Evolutionary conservation across 768 basidiomycete genomes (phyloP).

Genomic region (Lentinula detonsa): DNA sequence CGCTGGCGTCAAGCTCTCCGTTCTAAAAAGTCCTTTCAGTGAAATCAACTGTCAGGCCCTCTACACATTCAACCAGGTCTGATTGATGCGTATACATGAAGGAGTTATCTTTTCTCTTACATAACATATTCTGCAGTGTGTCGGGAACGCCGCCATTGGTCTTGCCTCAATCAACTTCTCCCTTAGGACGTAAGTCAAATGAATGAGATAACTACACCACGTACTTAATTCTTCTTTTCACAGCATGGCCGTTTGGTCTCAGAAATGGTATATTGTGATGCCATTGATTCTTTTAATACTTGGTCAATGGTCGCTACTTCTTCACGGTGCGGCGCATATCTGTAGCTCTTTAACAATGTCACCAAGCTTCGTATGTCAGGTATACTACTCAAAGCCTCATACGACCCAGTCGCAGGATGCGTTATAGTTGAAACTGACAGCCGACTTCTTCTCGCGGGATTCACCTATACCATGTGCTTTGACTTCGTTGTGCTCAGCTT

Average conservation of each 20-base stretch:
- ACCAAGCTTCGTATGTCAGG: constrained; percentile 26
- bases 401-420: constrained; percentile 44
- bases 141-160: constrained; percentile 64
- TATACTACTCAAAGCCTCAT: constrained; percentile 53
- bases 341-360: not conserved
- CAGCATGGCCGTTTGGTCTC: constrained; percentile 71
- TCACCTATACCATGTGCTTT: constrained; percentile 73
- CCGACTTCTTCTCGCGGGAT: constrained; percentile 55
- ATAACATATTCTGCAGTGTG: constrained; percentile 17
- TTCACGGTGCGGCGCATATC: constrained; percentile 43
- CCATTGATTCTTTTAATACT: constrained; percentile 54
- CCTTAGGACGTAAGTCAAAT: constrained; percentile 50
- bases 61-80: constrained; percentile 56
- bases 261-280: constrained; percentile 45
- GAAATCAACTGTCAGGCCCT: constrained; percentile 60
- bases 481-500: constrained; percentile 59
- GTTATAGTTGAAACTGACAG: constrained; percentile 58
- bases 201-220: not conserved
- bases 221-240: not conserved
- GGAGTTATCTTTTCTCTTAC: not conserved
- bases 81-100: not conserved
- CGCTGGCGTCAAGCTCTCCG: not conserved
- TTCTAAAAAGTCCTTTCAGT: constrained; percentile 17
- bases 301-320: constrained; percentile 67
- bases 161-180: constrained; percentile 70